Evolutionary conservation across 2,329 filamentous ascomycete genomes (phyloP), one percentile per base, ranked within the genome.

Genomic region (Albifimbria verrucaria): DNA sequence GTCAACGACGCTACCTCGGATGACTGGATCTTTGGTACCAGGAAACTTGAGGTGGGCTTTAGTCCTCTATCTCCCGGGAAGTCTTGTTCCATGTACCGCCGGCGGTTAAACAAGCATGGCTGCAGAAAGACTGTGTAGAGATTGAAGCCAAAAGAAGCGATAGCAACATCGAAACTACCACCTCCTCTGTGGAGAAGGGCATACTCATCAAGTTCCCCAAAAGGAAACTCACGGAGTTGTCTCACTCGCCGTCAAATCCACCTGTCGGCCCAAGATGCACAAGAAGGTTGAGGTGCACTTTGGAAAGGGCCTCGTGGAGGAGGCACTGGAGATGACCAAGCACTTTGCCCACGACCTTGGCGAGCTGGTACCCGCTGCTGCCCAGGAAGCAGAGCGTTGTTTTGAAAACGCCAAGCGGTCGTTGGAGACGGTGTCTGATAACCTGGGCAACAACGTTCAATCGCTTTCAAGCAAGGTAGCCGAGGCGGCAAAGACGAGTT

Each of bases 261-360:
- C 75, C 15, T 81, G 77, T 52, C 80, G 79, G 55, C 85, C 85
- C 22, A 81, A 77, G 65, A 75, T 86, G 57, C 81, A 81, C 60
- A 82, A 86, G 68, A 79, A 78, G 0, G 82, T 86, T 64, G 76
- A 78, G 39, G 69, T 87, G 25, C 78, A 85, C 63, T 84, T 87
- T 65, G 81, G 82, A 46, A 77, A 70, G 62, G 70, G 75, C 21
- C 66, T 74, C 17, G 64, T 80, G 42, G 71, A 69, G 12, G 73
- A 75, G 39, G 74, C 72, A 15, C 57, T 78, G 6, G 76, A 78
- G 52, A 71, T 69, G 7, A 75, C 77, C 20, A 72, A 71, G 53
- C 63, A 72, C 15, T 66, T 79, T 3, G 70, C 74, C 15, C 71
- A 74, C 42, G 72, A 71, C 42, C 62, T 80, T 7, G 70, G 68